Conservation (phyloP, 345 rosid species). For the Citrus trifoliata region DNA sequence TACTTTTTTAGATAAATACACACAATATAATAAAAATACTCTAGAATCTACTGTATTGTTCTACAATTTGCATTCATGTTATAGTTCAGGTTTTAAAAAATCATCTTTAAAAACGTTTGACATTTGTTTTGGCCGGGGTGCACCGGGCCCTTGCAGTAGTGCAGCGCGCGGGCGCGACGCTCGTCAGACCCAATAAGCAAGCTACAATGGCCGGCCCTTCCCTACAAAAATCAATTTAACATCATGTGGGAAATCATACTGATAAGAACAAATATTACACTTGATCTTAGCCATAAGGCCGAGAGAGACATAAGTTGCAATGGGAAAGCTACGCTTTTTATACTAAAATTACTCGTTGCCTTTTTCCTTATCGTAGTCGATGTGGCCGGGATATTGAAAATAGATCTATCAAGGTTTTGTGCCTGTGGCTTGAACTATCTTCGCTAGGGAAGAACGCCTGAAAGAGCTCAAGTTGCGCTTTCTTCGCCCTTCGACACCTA, state of each 20-base stretch:
- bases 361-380: not conserved
- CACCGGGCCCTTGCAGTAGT: not conserved
- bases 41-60: no score
- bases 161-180: not conserved
- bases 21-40: no score
- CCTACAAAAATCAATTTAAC: no score
- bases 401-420: not conserved
- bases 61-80: no score
- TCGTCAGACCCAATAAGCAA: not conserved
- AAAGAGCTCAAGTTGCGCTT: no score
- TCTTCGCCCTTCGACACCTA: no score
- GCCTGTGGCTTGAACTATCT: not conserved
- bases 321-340: not conserved
- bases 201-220: not conserved
- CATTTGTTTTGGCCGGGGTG: not conserved
- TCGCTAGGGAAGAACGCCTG: no score
- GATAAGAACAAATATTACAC: not conserved
- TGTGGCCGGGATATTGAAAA: no score
- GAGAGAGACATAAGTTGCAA: conserved; percentile 43
- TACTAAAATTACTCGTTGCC: not conserved
- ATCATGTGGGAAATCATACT: no score
- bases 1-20: no score
- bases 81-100: no score
- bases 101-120: no score
- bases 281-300: conserved; percentile 58